A percentile compares a stretch with the other conserved stretches of the same genome.
phyloP scores from a whole-genome alignment of 1,284 basidiomycete species.

The Entoloma clypeatum region DNA sequence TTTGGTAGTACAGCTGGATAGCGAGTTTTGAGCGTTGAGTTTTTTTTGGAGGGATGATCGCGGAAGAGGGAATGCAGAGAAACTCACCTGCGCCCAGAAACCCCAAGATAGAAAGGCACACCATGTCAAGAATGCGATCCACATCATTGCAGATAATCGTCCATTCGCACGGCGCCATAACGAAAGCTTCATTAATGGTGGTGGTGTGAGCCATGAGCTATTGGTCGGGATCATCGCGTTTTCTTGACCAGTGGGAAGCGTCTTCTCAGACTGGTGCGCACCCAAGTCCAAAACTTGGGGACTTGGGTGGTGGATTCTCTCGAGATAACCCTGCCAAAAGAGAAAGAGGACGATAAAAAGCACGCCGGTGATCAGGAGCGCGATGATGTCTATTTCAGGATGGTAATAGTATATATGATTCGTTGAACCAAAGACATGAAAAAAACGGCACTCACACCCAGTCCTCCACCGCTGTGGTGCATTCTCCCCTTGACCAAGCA shows the following conservation, averaged over 20 bases:
- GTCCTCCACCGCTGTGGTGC: constrained; percentile 75
- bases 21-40: too few species aligned
- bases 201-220: constrained; percentile 42
- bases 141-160: constrained; percentile 60
- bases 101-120: constrained; percentile 55
- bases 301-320: constrained; percentile 30
- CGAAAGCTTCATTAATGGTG: constrained; percentile 68
- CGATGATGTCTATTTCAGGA: constrained; percentile 47
- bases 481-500: constrained; percentile 69
- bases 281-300: too few species aligned
- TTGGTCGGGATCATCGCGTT: constrained; percentile 26
- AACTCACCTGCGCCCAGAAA: constrained; percentile 52
- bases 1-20: constrained; percentile 71
- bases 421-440: not conserved
- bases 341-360: constrained; percentile 58
- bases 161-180: constrained; percentile 71
- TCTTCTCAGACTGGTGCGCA: constrained; percentile 3
- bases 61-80: too few species aligned
- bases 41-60: too few species aligned
- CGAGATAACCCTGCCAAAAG: constrained; percentile 67
- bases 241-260: not conserved
- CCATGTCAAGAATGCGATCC: constrained; percentile 70
- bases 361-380: constrained; percentile 61
- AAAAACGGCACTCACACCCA: constrained; percentile 48
- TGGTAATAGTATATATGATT: not conserved